These are phyloP conservation scores for Aspergillus leporis DNA, from an alignment of 495 filamentous ascomycete species.

Conservation along the genomic window DNA sequence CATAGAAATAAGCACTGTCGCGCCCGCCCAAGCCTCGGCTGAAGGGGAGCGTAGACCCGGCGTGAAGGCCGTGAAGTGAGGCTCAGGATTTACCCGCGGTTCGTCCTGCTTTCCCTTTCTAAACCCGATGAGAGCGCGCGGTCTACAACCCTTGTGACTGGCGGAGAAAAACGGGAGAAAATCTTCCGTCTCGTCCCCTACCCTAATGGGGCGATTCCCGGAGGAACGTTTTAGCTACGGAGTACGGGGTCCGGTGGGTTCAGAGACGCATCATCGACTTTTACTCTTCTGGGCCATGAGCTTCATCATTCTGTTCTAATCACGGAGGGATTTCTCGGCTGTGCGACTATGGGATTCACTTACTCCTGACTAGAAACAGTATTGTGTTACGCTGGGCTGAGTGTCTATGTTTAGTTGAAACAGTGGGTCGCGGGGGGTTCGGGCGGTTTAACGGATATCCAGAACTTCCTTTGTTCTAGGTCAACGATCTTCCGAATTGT, in stretches of 20 bases:
- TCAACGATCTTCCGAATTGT: constrained; percentile 1
- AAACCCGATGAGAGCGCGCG: background rate
- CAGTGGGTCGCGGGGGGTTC: constrained; percentile 15
- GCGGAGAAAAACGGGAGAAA: constrained; percentile 10
- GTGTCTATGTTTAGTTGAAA: background rate
- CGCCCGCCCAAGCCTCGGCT: background rate
- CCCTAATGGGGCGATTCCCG: constrained; percentile 1
- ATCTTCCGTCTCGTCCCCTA: background rate
- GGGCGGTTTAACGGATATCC: constrained; percentile 9
- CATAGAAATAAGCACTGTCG: background rate
- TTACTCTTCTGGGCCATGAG: background rate
- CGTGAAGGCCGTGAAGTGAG: background rate
- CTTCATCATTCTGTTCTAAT: background rate
- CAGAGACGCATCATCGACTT: background rate
- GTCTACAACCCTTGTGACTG: background rate
- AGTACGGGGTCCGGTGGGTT: constrained; percentile 1
- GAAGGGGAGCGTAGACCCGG: background rate
- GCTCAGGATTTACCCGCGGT: background rate
- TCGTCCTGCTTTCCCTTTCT: background rate
- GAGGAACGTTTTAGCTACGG: constrained; percentile 1
- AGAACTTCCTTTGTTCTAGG: constrained; percentile 12
- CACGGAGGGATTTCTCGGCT: background rate
- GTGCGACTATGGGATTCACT: background rate
- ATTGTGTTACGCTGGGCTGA: background rate
- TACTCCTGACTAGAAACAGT: background rate